A percentile compares a stretch with the other conserved stretches of the same genome.
phyloP scores from a whole-genome alignment of 208 protist genomes.

The Leptomonas seymouri region DNA sequence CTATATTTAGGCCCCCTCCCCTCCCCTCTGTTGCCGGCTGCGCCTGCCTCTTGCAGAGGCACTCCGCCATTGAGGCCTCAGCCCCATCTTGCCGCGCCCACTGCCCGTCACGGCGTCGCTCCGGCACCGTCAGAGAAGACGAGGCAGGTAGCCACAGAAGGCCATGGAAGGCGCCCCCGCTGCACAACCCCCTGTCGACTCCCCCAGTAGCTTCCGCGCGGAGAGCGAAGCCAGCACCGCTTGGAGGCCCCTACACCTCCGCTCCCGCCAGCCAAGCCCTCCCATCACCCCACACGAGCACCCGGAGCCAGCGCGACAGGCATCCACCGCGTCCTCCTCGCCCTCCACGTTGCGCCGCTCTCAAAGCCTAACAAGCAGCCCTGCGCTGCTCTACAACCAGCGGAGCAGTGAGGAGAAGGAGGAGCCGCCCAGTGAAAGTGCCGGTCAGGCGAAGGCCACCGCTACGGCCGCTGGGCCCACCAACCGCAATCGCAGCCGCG shows the following conservation, averaged over 20 bases:
- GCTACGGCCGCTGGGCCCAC: neutral
- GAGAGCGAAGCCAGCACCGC: conserved; percentile 12
- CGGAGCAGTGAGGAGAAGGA: neutral
- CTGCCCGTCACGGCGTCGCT: too few species aligned
- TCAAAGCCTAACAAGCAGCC: neutral
- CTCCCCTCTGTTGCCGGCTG: too few species aligned
- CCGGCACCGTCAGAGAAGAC: too few species aligned
- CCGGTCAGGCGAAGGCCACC: neutral
- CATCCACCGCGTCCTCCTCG: neutral
- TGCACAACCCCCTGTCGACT: conserved; percentile 1
- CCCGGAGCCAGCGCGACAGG: neutral
- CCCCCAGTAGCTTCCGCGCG: conserved; percentile 18
- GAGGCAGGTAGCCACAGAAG: neutral
- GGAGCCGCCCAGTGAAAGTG: neutral
- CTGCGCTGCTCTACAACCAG: neutral
- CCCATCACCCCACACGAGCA: neutral
- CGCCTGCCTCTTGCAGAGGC: too few species aligned
- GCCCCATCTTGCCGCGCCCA: too few species aligned
- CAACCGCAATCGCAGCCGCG: neutral
- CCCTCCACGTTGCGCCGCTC: conserved; percentile 16
- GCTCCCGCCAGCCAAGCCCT: conserved; percentile 11
- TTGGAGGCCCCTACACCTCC: conserved; percentile 18
- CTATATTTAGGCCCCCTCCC: too few species aligned
- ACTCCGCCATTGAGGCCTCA: too few species aligned
- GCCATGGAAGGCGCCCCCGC: neutral